phyloP scores from a whole-genome alignment of 352 stramenopile genomes.

The Phytophthora gonapodyides region DNA sequence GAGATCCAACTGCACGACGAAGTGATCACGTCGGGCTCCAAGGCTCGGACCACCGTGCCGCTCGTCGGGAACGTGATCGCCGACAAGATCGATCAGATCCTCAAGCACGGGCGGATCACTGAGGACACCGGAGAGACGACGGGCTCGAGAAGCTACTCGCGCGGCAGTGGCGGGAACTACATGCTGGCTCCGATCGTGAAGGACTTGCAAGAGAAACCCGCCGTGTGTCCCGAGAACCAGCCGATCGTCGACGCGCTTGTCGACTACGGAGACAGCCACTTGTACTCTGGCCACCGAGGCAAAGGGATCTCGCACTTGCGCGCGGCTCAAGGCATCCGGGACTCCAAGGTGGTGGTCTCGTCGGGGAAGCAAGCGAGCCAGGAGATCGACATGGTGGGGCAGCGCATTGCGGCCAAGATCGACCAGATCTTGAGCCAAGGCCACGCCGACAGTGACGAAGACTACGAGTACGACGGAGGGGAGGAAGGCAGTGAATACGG shows the following conservation, averaged over 20 bases:
- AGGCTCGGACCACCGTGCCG: constrained; percentile 47
- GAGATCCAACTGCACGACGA: constrained; percentile 61
- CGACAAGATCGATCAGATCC: constrained; percentile 82
- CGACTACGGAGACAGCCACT: constrained; percentile 76
- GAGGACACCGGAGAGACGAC: constrained; percentile 37
- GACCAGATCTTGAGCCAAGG: constrained; percentile 76
- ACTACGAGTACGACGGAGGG: constrained; percentile 55
- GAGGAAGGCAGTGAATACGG: constrained; percentile 38
- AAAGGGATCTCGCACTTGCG: constrained; percentile 81
- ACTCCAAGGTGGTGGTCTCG: constrained; percentile 56
- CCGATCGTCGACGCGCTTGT: constrained; percentile 64
- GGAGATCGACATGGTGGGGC: constrained; percentile 66
- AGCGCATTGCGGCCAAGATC: constrained; percentile 62
- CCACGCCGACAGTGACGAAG: constrained; percentile 71
- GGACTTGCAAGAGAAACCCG: constrained; percentile 60
- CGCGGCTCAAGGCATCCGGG: constrained; percentile 61
- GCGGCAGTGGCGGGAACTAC: constrained; percentile 45
- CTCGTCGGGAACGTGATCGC: constrained; percentile 74
- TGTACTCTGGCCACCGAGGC: constrained; percentile 63
- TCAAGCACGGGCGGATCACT: constrained; percentile 67
- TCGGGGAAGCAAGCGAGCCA: constrained; percentile 52
- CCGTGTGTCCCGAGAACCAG: constrained; percentile 65
- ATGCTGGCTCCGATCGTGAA: constrained; percentile 69
- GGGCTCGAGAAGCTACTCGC: constrained; percentile 28
- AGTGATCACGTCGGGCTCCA: constrained; percentile 55